Percentiles rank a stretch among this genome's conserved stretches.
Evolutionary conservation across 257 asterid genomes (phyloP).

Genomic region (Eustoma russellianum): DNA sequence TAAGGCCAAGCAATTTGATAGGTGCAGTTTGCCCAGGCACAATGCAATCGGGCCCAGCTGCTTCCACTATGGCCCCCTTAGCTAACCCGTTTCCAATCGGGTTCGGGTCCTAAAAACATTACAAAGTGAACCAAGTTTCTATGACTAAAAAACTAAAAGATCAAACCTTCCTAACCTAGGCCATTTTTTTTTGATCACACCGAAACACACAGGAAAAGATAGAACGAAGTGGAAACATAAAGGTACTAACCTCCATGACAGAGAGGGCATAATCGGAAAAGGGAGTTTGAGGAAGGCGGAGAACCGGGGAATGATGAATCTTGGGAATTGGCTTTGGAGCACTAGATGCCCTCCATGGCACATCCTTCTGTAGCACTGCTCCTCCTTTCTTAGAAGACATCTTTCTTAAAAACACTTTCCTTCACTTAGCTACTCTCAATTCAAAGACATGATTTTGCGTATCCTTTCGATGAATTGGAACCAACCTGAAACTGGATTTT

Average conservation of each 20-base stretch:
- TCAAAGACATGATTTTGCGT: not conserved
- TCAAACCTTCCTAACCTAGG: not conserved
- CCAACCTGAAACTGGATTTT: too few species aligned
- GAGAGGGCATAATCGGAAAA: conserved; percentile 53
- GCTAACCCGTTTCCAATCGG: conserved; percentile 74
- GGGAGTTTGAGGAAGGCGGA: conserved; percentile 58
- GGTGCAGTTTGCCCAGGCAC: conserved; percentile 83
- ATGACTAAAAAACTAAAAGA: not conserved
- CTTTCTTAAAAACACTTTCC: too few species aligned
- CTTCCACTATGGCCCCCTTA: conserved; percentile 71
- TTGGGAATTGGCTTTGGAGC: conserved; percentile 69
- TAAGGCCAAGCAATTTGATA: conserved; percentile 72
- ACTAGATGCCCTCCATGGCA: conserved; percentile 71
- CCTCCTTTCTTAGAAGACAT: conserved; percentile 58
- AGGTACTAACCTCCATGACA: conserved; percentile 55
- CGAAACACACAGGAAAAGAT: not conserved
- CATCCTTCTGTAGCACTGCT: conserved; percentile 50
- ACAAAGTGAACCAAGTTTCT: not conserved
- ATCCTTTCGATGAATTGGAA: not conserved
- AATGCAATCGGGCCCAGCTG: conserved; percentile 95
- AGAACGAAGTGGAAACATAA: not conserved
- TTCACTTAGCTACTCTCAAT: not conserved
- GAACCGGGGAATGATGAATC: conserved; percentile 78
- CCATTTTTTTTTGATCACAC: not conserved
- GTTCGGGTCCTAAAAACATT: conserved; percentile 33